Conservation (phyloP, 129 eudicot species). For the Cynara cardunculus region DNA sequence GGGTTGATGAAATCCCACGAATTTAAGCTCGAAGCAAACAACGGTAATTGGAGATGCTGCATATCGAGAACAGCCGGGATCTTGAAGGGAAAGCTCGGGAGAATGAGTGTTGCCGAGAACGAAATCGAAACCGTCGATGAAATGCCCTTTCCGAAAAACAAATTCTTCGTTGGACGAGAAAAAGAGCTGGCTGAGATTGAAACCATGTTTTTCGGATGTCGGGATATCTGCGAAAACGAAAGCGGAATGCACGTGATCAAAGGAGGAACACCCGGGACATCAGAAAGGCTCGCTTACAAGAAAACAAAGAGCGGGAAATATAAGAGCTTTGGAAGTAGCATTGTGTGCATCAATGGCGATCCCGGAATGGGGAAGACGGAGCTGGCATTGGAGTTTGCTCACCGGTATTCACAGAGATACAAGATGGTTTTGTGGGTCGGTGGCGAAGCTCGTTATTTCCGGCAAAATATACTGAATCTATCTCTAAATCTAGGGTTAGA, state of each 20-base stretch:
- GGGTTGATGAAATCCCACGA: constrained; percentile 62
- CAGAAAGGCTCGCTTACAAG: constrained; percentile 74
- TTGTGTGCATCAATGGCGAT: constrained; percentile 69
- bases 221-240: constrained; percentile 46
- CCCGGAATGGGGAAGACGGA: constrained; percentile 89
- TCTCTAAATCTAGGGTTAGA: constrained; percentile 70
- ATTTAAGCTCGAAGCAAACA: constrained; percentile 54
- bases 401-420: constrained; percentile 67
- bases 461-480: constrained; percentile 72
- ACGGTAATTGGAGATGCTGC: constrained; percentile 77
- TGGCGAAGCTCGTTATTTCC: constrained; percentile 73
- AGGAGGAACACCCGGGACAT: constrained; percentile 47
- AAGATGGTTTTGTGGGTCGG: constrained; percentile 94
- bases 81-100: constrained; percentile 67
- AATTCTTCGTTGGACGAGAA: constrained; percentile 69
- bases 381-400: constrained; percentile 83
- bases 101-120: constrained; percentile 68
- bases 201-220: constrained; percentile 54
- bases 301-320: constrained; percentile 70
- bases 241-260: constrained; percentile 10
- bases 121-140: constrained; percentile 53
- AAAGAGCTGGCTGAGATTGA: constrained; percentile 77
- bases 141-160: constrained; percentile 60
- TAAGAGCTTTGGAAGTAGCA: constrained; percentile 50
- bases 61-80: constrained; percentile 61